Evolutionary conservation across 2,329 filamentous ascomycete genomes (phyloP).

Genomic region (Ophiostoma quercus): DNA sequence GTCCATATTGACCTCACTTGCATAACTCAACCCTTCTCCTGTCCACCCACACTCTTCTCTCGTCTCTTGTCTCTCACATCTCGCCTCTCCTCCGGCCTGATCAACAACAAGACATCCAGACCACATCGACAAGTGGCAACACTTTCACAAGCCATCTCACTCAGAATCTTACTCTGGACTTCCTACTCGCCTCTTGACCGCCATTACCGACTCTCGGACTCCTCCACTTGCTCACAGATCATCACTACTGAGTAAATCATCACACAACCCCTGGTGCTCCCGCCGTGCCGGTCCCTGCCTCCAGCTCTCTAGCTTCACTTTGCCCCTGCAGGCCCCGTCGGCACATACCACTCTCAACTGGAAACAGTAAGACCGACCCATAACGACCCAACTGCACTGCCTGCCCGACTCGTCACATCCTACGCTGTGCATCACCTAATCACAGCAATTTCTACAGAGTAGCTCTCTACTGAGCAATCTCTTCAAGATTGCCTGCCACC

Average conservation of each 20-base stretch:
- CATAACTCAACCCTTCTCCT: not conserved
- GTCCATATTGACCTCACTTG: not conserved
- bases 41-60: not conserved
- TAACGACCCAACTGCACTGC: slow-evolving; percentile 10
- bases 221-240: not conserved
- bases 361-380: slow-evolving; percentile 3
- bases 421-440: not conserved
- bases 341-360: not conserved
- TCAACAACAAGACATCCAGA: not conserved
- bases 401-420: not conserved
- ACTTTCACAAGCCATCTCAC: too few relatives aligned
- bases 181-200: not conserved
- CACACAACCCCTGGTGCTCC: not conserved
- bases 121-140: not conserved
- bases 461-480: not conserved
- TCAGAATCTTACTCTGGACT: too few relatives aligned
- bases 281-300: slow-evolving; percentile 8
- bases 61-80: not conserved
- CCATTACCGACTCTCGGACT: not conserved
- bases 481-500: not conserved
- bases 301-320: slow-evolving; percentile 12
- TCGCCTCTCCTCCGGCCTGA: not conserved
- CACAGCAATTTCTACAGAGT: not conserved
- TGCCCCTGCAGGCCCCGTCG: slow-evolving; percentile 13
- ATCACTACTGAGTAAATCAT: not conserved